Conservation (phyloP, 225 moss, liverwort and hornwort genomes). For the Pseudisothecium myosuroides region DNA sequence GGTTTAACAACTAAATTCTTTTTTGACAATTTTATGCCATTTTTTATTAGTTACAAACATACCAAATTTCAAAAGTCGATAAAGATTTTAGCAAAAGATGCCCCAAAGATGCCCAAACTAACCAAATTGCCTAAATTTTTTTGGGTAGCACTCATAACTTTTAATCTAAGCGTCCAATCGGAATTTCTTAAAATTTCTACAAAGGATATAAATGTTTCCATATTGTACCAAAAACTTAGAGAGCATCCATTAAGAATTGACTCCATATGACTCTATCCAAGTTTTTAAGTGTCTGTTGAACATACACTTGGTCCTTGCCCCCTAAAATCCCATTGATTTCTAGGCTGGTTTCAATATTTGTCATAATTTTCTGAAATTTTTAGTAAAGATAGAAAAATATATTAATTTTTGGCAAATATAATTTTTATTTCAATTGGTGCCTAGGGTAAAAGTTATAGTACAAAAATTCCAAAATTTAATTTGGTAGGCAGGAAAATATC, state of each 20-base stretch:
- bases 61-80: fast-evolving
- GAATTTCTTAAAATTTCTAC: fast-evolving
- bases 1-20: background rate
- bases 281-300: background rate
- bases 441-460: too few relatives aligned
- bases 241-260: fast-evolving
- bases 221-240: background rate
- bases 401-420: too few relatives aligned
- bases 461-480: too few relatives aligned
- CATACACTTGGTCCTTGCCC: fast-evolving
- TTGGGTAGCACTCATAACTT: fast-evolving
- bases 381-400: too few relatives aligned
- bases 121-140: background rate
- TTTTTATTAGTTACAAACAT: background rate
- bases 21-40: background rate
- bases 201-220: fast-evolving
- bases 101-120: fast-evolving
- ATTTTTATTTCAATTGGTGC: too few relatives aligned
- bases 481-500: too few relatives aligned
- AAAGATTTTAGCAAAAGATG: background rate
- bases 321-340: too few relatives aligned
- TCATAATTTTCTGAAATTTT: too few relatives aligned
- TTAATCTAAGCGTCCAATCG: fast-evolving
- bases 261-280: fast-evolving
- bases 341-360: too few relatives aligned